Conservation (phyloP, 2,329 filamentous ascomycete genomes). For the Daldinia eschscholtzii region DNA sequence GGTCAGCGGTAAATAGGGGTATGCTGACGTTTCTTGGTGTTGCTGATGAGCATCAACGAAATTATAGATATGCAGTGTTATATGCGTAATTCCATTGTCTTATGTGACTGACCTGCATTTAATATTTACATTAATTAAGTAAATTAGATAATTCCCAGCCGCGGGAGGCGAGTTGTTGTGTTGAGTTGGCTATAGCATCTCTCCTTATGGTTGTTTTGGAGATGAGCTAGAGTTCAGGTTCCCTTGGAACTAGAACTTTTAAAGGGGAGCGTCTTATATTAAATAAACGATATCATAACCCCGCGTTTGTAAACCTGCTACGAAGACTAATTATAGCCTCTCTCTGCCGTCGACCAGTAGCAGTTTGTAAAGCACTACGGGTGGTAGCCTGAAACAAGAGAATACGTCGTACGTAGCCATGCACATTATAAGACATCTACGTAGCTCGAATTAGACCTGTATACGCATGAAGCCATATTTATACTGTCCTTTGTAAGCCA, state of each 20-base stretch:
- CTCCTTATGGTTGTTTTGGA: background rate
- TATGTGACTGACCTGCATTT: background rate
- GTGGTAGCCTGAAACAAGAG: constrained; percentile 4
- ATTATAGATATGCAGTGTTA: background rate
- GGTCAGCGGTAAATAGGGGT: constrained; percentile 5
- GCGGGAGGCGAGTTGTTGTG: background rate
- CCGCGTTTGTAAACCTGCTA: constrained; percentile 2
- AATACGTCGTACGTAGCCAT: constrained; percentile 6
- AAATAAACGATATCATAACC: background rate
- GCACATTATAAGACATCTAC: constrained; percentile 11
- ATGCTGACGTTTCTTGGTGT: constrained; percentile 23
- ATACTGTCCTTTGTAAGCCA: background rate
- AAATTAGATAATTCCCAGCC: too few relatives aligned
- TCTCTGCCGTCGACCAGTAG: background rate
- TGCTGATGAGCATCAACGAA: background rate
- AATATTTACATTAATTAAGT: background rate
- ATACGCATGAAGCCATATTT: background rate
- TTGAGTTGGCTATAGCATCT: background rate
- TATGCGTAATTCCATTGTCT: background rate
- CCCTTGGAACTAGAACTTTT: background rate
- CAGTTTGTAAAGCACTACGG: constrained; percentile 9
- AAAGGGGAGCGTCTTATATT: background rate
- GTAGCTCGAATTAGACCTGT: background rate
- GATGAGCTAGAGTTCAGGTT: background rate
- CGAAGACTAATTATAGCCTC: background rate